Evolutionary conservation across 805 yeast genomes (phyloP).

Genomic region (Barnettozyma siamensis): DNA sequence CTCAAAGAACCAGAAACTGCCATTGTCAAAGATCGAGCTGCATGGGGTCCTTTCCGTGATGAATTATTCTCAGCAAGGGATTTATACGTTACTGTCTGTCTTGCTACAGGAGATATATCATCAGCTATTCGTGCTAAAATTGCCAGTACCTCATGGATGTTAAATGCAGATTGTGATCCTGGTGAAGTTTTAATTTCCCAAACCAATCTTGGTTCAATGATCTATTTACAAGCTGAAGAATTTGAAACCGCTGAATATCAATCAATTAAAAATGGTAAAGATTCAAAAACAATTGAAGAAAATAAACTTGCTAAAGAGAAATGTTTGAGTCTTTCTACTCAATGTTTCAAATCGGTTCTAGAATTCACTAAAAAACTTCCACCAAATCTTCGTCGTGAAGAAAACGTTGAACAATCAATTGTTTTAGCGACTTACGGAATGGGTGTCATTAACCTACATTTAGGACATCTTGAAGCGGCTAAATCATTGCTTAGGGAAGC

Average conservation of each 20-base stretch:
- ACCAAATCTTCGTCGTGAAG: slow-evolving; percentile 30
- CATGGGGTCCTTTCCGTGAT: slow-evolving; percentile 70
- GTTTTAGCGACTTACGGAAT: slow-evolving; percentile 81
- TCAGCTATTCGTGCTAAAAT: slow-evolving; percentile 56
- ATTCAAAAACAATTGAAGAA: slow-evolving; percentile 21
- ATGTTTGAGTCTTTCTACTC: slow-evolving; percentile 29
- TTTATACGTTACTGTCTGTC: slow-evolving; percentile 61
- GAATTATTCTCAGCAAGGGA: slow-evolving; percentile 79
- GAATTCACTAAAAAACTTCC: slow-evolving; percentile 37
- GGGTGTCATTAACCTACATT: slow-evolving; percentile 71
- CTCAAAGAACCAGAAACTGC: background rate
- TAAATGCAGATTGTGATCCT: slow-evolving; percentile 61
- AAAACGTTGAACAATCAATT: slow-evolving; percentile 53
- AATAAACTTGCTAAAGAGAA: slow-evolving; percentile 21
- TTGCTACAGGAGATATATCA: slow-evolving; percentile 61
- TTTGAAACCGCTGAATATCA: slow-evolving; percentile 44
- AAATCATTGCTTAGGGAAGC: slow-evolving; percentile 61
- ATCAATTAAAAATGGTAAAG: slow-evolving; percentile 24
- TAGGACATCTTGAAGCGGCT: slow-evolving; percentile 50
- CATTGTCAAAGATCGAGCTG: slow-evolving; percentile 34
- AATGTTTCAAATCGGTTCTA: slow-evolving; percentile 40
- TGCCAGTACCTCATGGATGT: slow-evolving; percentile 66
- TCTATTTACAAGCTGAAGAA: slow-evolving; percentile 62
- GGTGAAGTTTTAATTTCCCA: slow-evolving; percentile 59
- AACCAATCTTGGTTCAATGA: slow-evolving; percentile 64